phyloP scores from a whole-genome alignment of 2,329 filamentous ascomycete species.

The Fusarium nematophilum region DNA sequence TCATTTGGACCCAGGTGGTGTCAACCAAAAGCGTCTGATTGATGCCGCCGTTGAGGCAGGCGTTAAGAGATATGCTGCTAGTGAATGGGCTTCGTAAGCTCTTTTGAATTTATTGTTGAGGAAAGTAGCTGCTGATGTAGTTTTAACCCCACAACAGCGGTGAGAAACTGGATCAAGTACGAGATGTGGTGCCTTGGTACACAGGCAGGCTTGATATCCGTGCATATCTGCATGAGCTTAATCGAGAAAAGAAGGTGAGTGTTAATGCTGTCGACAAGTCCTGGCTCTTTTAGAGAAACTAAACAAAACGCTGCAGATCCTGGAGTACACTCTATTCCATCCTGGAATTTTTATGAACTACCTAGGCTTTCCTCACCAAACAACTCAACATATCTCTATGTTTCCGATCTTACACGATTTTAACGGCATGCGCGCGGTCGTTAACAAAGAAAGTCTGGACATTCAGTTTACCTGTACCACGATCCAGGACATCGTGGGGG shows the following conservation, averaged over 20 bases:
- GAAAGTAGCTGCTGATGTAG: not conserved
- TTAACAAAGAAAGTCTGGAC: constrained; percentile 53
- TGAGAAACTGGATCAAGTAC: too few species aligned
- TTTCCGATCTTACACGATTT: too few species aligned
- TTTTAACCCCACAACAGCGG: too few species aligned
- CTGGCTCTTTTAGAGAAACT: too few species aligned
- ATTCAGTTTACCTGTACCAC: constrained; percentile 60
- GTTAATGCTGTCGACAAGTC: too few species aligned
- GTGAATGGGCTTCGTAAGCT: constrained; percentile 62
- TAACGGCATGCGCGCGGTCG: constrained; percentile 53
- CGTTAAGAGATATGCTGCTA: constrained; percentile 69
- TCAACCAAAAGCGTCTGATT: constrained; percentile 56
- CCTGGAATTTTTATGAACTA: constrained; percentile 65
- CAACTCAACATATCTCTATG: constrained; percentile 57
- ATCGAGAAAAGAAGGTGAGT: constrained; percentile 55
- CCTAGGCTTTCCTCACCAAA: constrained; percentile 59
- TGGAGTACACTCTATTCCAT: constrained; percentile 68
- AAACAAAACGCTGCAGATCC: too few species aligned
- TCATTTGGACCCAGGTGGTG: constrained; percentile 48
- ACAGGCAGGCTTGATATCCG: constrained; percentile 57
- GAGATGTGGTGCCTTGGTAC: not conserved
- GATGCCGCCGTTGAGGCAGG: constrained; percentile 67
- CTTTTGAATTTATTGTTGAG: not conserved
- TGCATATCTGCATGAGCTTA: constrained; percentile 63
- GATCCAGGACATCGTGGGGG: constrained; percentile 53